Conservation (phyloP, 2,329 filamentous ascomycete genomes). For the Pestalotiopsis sp. region DNA sequence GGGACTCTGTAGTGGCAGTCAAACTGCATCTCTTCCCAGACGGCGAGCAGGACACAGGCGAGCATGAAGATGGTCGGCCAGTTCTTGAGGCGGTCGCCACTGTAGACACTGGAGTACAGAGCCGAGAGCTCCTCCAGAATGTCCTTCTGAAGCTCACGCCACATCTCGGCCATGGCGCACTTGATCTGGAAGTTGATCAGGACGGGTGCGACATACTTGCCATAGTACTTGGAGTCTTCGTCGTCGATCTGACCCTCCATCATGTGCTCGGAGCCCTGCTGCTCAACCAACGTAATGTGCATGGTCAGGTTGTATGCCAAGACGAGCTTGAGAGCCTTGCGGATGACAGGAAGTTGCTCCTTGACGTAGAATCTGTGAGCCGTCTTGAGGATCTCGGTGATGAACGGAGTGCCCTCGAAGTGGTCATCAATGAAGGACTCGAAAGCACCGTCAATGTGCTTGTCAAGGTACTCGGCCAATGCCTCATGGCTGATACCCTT, state of each 20-base stretch:
- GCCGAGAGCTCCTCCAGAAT: slow-evolving; percentile 90
- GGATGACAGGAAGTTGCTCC: slow-evolving; percentile 85
- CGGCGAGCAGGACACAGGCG: slow-evolving; percentile 86
- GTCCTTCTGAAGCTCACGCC: slow-evolving; percentile 95
- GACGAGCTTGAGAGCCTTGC: slow-evolving; percentile 93
- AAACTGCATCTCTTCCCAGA: slow-evolving; percentile 99
- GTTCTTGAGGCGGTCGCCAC: slow-evolving; percentile 95
- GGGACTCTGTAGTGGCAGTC: slow-evolving; percentile 95
- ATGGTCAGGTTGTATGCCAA: slow-evolving; percentile 94
- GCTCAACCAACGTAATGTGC: slow-evolving; percentile 93
- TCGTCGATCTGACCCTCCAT: slow-evolving; percentile 85
- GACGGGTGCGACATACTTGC: slow-evolving; percentile 89
- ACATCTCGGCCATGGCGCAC: slow-evolving; percentile 95
- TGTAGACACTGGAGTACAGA: slow-evolving; percentile 97
- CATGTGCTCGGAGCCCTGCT: slow-evolving; percentile 77
- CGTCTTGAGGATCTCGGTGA: slow-evolving; percentile 95
- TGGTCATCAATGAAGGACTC: slow-evolving; percentile 95
- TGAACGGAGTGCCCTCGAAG: slow-evolving; percentile 92
- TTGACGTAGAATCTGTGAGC: slow-evolving; percentile 91
- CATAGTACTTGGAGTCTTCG: slow-evolving; percentile 82
- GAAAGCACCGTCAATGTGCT: slow-evolving; percentile 89
- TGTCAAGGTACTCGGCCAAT: slow-evolving; percentile 90
- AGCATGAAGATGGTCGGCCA: slow-evolving; percentile 99
- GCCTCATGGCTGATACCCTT: slow-evolving; percentile 82
- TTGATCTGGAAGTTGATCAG: slow-evolving; percentile 99